A percentile compares a stretch with the other conserved stretches of the same genome.
These are phyloP conservation scores for Ichthyophthirius multifiliis DNA, from an alignment of 169 alveolate genomes.

Conservation along the genomic window DNA sequence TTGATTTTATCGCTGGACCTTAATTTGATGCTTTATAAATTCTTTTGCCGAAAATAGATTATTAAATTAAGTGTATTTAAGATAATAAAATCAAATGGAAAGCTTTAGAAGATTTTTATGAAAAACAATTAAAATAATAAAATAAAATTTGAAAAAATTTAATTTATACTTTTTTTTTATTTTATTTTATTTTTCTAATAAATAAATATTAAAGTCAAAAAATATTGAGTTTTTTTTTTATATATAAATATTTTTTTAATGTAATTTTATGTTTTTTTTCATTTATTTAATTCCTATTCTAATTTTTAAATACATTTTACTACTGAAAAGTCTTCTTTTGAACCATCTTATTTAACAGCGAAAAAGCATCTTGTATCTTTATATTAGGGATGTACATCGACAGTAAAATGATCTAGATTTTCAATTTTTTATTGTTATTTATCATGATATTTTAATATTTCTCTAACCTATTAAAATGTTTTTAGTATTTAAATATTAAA, in stretches of 20 bases:
- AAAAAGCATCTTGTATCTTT: slow-evolving; percentile 81
- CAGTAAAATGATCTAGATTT: slow-evolving; percentile 67
- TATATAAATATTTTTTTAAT: too few relatives aligned
- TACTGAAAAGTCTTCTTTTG: slow-evolving; percentile 69
- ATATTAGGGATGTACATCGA: slow-evolving; percentile 70
- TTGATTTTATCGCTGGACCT: slow-evolving; percentile 40
- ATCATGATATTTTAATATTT: slow-evolving; percentile 65
- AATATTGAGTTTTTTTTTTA: too few relatives aligned
- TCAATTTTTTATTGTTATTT: slow-evolving; percentile 60
- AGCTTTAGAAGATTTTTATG: too few relatives aligned
- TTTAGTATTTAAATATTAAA: background rate
- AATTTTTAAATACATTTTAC: slow-evolving; percentile 64
- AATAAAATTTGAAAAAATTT: too few relatives aligned
- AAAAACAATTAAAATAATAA: too few relatives aligned
- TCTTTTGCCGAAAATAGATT: too few relatives aligned
- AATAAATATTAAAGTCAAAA: too few relatives aligned
- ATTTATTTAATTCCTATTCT: background rate
- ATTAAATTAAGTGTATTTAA: too few relatives aligned
- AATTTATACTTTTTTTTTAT: too few relatives aligned
- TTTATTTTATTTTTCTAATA: too few relatives aligned
- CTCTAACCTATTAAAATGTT: slow-evolving; percentile 31
- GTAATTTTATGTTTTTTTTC: too few relatives aligned
- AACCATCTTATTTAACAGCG: slow-evolving; percentile 67
- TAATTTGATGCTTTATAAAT: slow-evolving; percentile 12
- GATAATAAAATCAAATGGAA: too few relatives aligned